These are phyloP conservation scores for Tetrapisispora nanseiensis DNA, from an alignment of 805 yeast species.

Conservation along the genomic window DNA sequence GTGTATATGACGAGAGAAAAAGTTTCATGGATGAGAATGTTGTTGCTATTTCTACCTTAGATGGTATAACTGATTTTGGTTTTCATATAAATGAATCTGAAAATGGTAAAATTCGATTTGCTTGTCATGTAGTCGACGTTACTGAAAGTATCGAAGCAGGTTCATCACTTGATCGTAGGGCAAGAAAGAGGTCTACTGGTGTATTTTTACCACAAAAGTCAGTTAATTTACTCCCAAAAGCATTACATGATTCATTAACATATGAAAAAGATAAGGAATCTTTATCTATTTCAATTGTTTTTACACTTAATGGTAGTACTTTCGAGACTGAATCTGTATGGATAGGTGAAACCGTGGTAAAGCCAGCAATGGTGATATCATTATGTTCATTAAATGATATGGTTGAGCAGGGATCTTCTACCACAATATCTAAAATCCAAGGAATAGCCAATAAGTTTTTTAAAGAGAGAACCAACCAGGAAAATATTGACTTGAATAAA, in stretches of 20 bases:
- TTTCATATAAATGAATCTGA: conserved; percentile 61
- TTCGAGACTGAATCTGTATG: conserved; percentile 67
- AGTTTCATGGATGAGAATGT: conserved; percentile 21
- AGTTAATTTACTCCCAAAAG: conserved; percentile 55
- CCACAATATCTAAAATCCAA: conserved; percentile 7
- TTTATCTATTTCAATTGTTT: conserved; percentile 67
- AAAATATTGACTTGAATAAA: conserved; percentile 17
- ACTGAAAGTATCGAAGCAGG: conserved; percentile 63
- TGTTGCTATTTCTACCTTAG: conserved; percentile 28
- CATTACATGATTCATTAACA: conserved; percentile 49
- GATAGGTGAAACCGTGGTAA: conserved; percentile 62
- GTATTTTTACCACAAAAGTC: conserved; percentile 77
- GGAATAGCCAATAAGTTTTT: conserved; percentile 20
- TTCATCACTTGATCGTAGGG: conserved; percentile 72
- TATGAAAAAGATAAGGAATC: conserved; percentile 50
- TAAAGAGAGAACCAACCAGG: conserved; percentile 15
- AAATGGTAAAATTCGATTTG: conserved; percentile 56
- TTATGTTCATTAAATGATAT: conserved; percentile 14
- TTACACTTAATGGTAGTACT: conserved; percentile 63
- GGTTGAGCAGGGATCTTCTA: conserved; percentile 5
- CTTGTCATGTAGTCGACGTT: conserved; percentile 79
- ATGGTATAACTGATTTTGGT: conserved; percentile 57
- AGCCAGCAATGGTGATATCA: conserved; percentile 37
- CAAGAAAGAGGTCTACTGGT: conserved; percentile 81
- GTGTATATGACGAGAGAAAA: conserved; percentile 12